These are phyloP conservation scores for Falciphora oryzae DNA, from an alignment of 2,329 filamentous ascomycete genomes.

Conservation along the genomic window DNA sequence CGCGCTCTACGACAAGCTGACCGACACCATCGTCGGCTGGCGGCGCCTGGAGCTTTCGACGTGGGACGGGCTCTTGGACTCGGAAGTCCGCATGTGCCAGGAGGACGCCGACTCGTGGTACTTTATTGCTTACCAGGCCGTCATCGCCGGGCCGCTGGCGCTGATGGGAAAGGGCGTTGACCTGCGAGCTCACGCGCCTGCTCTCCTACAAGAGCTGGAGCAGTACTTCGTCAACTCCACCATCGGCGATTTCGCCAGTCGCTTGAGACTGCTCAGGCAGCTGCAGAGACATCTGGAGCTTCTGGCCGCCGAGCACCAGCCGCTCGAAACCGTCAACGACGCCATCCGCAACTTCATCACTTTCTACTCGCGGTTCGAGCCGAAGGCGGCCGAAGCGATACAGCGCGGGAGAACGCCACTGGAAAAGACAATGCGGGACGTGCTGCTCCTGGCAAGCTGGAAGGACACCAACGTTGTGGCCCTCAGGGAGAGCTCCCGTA, in stretches of 20 bases:
- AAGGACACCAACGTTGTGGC: conserved; percentile 95
- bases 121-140: conserved; percentile 90
- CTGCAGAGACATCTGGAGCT: conserved; percentile 60
- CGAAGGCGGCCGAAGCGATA: conserved; percentile 58
- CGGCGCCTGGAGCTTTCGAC: conserved; percentile 84
- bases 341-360: conserved; percentile 71
- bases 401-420: conserved; percentile 62
- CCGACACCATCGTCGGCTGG: conserved; percentile 80
- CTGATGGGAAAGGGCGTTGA: conserved; percentile 55
- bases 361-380: conserved; percentile 68
- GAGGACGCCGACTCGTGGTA: conserved; percentile 87
- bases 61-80: conserved; percentile 83
- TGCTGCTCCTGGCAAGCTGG: conserved; percentile 93
- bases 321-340: conserved; percentile 51
- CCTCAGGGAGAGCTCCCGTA: conserved; percentile 79
- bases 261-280: conserved; percentile 64
- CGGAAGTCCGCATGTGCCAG: conserved; percentile 70
- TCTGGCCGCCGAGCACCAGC: conserved; percentile 52
- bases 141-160: conserved; percentile 67
- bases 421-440: conserved; percentile 90
- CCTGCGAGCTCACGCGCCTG: conserved; percentile 57
- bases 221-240: conserved; percentile 74
- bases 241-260: conserved; percentile 71
- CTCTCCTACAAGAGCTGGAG: conserved; percentile 70
- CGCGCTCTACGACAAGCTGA: conserved; percentile 69